phyloP scores from a whole-genome alignment of 371 early-diverging fungal genomes.

The Gilbertella persicaria region DNA sequence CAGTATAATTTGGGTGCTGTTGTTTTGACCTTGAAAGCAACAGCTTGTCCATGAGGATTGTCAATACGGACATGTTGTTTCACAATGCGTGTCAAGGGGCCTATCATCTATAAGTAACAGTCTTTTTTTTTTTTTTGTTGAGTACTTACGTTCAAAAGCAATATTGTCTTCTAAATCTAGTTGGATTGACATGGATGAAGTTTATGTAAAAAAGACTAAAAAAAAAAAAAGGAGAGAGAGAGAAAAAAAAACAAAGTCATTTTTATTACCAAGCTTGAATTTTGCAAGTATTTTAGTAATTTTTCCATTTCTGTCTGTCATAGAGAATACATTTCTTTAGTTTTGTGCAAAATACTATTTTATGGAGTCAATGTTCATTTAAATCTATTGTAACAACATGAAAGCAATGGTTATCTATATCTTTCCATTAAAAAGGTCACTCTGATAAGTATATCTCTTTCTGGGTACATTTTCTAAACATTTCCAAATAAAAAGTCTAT shows the following conservation, averaged over 20 bases:
- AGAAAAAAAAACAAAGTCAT: background rate
- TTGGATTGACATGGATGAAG: slow-evolving; percentile 21
- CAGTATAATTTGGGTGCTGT: slow-evolving; percentile 92
- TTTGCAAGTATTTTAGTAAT: too few species aligned
- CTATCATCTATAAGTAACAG: slow-evolving; percentile 24
- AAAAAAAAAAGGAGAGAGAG: slow-evolving; percentile 1
- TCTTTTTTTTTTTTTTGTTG: background rate
- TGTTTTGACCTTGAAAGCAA: slow-evolving; percentile 91
- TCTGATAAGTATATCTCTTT: too few species aligned
- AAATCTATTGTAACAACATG: too few species aligned
- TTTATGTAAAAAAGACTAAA: background rate
- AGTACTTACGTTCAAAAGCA: slow-evolving; percentile 24
- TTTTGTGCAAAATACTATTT: too few species aligned
- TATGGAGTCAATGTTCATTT: too few species aligned
- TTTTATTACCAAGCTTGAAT: background rate
- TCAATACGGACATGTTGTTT: slow-evolving; percentile 52
- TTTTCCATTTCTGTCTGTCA: too few species aligned
- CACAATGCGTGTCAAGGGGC: slow-evolving; percentile 68
- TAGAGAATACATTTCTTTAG: too few species aligned
- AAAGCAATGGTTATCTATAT: too few species aligned
- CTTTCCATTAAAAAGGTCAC: too few species aligned
- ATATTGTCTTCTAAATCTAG: slow-evolving; percentile 16
- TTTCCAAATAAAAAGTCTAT: too few species aligned
- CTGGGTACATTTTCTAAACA: too few species aligned
- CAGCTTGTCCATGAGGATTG: slow-evolving; percentile 58